Evolutionary conservation across 106 monocot species (phyloP).

Genomic region (Platanthera guangdongensis): DNA sequence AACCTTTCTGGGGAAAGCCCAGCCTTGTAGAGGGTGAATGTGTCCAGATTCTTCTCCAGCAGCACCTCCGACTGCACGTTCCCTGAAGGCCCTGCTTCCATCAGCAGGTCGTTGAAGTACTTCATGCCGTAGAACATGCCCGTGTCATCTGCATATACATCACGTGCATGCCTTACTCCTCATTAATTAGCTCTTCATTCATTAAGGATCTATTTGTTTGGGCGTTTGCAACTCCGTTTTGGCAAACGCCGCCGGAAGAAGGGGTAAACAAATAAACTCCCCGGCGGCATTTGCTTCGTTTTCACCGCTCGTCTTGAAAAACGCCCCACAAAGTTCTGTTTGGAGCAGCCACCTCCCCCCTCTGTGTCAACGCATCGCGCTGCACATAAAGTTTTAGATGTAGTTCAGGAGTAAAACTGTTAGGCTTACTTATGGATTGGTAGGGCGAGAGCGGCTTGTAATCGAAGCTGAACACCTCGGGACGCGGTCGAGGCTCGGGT

Average conservation of each 20-base stretch:
- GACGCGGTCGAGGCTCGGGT: constrained; percentile 64
- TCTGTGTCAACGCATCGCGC: too few relatives aligned
- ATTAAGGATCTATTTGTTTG: too few relatives aligned
- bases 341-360: too few relatives aligned
- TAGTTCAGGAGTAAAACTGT: neutral
- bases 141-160: constrained; percentile 44
- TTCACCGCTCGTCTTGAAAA: too few relatives aligned
- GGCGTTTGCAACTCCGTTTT: too few relatives aligned
- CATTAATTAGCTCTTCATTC: too few relatives aligned
- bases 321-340: too few relatives aligned
- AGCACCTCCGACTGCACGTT: constrained; percentile 75
- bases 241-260: too few relatives aligned
- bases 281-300: too few relatives aligned
- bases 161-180: too few relatives aligned
- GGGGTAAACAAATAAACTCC: too few relatives aligned
- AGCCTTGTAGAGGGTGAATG: constrained; percentile 62
- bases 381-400: neutral
- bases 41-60: constrained; percentile 36
- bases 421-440: constrained; percentile 62
- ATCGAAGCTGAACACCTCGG: constrained; percentile 65
- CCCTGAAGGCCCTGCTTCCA: constrained; percentile 62
- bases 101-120: constrained; percentile 66
- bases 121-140: constrained; percentile 74
- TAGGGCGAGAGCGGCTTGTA: constrained; percentile 61
- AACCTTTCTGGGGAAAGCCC: constrained; percentile 66